These are phyloP conservation scores for Candolleomyces aberdarensis DNA, from an alignment of 768 basidiomycete species.

Conservation along the genomic window DNA sequence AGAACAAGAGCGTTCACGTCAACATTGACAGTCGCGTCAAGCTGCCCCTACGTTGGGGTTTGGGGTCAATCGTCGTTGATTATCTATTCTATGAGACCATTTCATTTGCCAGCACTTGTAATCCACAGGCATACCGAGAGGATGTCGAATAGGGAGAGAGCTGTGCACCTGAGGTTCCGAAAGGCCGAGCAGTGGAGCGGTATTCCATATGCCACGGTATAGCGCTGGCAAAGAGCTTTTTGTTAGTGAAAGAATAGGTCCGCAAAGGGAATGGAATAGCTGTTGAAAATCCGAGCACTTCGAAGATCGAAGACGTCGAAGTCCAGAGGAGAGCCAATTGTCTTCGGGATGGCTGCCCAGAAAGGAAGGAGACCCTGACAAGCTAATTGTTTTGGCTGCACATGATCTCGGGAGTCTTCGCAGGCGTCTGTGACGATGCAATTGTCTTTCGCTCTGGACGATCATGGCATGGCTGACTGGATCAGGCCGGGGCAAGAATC, in stretches of 20 bases:
- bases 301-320: constrained; percentile 4
- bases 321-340: not conserved
- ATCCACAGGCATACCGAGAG: not conserved
- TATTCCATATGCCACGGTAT: not conserved
- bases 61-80: too few relatives aligned
- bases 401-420: constrained; percentile 1
- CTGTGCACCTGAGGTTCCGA: not conserved
- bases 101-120: not conserved
- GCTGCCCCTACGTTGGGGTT: too few relatives aligned
- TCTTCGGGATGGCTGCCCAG: not conserved
- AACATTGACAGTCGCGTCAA: too few relatives aligned
- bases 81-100: too few relatives aligned
- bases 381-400: constrained; percentile 2
- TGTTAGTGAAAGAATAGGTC: not conserved
- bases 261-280: not conserved
- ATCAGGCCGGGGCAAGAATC: not conserved
- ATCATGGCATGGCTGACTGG: constrained; percentile 7
- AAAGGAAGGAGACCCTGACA: not conserved
- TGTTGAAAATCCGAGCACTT: not conserved
- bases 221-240: not conserved
- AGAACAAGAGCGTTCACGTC: not conserved
- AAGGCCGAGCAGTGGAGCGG: not conserved
- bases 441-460: constrained; percentile 9
- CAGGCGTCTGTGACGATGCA: not conserved
- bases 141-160: not conserved